Evolutionary conservation across 208 protist genomes (phyloP).

Genomic region (Crithidia bombi): DNA sequence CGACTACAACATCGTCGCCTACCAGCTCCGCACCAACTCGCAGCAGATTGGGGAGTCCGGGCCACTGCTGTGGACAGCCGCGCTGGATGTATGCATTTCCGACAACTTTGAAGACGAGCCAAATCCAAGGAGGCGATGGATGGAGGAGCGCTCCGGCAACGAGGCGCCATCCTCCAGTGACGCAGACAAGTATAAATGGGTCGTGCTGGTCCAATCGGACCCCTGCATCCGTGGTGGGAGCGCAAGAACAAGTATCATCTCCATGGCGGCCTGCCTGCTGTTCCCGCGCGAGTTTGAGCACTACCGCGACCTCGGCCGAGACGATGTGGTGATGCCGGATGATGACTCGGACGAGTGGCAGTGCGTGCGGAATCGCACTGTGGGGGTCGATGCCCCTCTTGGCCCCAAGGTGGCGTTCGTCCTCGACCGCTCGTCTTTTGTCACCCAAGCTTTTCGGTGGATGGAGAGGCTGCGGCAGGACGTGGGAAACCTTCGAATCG

Average conservation of each 20-base stretch:
- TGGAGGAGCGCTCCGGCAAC: constrained; percentile 5
- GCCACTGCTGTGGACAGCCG: constrained; percentile 18
- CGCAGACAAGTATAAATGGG: not conserved
- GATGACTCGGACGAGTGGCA: constrained; percentile 1
- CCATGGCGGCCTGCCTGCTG: constrained; percentile 1
- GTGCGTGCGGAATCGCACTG: not conserved
- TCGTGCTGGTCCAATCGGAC: constrained; percentile 21
- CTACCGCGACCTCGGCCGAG: constrained; percentile 11
- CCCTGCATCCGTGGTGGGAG: constrained; percentile 1
- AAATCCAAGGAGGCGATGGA: not conserved
- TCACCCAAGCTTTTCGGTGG: constrained; percentile 15
- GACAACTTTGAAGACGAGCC: not conserved
- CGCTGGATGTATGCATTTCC: constrained; percentile 17
- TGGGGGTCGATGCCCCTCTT: not conserved
- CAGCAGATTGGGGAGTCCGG: constrained; percentile 19
- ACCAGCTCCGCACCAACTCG: constrained; percentile 13
- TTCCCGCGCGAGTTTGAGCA: constrained; percentile 6
- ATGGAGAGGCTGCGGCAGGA: constrained; percentile 3
- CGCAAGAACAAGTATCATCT: constrained; percentile 3
- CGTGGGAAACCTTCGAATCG: not conserved
- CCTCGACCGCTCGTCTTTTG: constrained; percentile 15
- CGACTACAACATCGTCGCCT: constrained; percentile 20
- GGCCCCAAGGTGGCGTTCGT: not conserved
- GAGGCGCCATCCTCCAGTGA: not conserved
- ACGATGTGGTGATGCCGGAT: constrained; percentile 8